A percentile compares a stretch with the other conserved stretches of the same genome.
Conservation (phyloP, 371 early-diverging fungal species). For the Dichotomocladium elegans region DNA sequence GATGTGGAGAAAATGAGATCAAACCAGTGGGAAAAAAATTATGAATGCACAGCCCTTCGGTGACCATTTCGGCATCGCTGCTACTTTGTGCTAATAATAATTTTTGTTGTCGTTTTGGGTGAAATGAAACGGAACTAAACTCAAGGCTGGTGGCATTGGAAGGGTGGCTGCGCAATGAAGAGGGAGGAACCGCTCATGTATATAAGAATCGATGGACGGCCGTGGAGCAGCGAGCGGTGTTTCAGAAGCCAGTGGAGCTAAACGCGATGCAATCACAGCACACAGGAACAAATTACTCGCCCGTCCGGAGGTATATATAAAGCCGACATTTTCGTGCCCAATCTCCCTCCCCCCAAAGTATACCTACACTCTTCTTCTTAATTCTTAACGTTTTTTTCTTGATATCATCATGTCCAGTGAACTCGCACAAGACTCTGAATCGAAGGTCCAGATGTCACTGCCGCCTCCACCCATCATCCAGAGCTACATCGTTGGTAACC, state of each 20-base stretch:
- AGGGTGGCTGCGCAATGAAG: conserved; percentile 1
- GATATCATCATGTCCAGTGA: neutral
- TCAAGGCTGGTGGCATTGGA: neutral
- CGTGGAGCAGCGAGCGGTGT: neutral
- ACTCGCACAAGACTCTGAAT: neutral
- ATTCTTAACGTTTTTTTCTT: too few species aligned
- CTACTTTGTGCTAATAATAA: neutral
- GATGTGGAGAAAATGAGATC: neutral
- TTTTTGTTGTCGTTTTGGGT: too few species aligned
- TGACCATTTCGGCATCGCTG: neutral
- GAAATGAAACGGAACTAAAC: neutral
- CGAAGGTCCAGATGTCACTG: neutral
- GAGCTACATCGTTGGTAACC: conserved; percentile 48
- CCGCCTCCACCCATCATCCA: neutral
- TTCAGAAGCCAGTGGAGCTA: neutral
- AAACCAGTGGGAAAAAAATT: neutral
- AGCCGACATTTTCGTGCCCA: neutral
- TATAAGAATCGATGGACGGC: neutral
- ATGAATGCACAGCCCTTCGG: neutral
- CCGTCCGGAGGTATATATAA: too few species aligned
- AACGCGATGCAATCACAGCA: too few species aligned
- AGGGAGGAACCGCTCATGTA: neutral
- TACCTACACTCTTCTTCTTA: neutral
- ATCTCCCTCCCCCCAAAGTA: neutral
- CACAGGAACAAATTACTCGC: neutral